phyloP scores from a whole-genome alignment of 306 rosid species.

The Datisca glomerata region DNA sequence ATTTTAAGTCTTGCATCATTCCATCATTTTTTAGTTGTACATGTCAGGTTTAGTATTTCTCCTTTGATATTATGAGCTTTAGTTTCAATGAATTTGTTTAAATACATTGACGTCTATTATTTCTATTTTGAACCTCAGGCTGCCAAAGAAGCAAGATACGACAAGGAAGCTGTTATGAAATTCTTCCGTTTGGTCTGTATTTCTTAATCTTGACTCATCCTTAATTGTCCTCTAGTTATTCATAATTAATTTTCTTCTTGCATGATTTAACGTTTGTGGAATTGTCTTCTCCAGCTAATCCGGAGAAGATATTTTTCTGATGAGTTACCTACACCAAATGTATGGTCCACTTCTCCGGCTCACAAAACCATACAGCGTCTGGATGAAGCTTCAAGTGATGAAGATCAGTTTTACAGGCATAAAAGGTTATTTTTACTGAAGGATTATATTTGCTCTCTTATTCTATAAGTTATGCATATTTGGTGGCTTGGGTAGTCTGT shows the following conservation, averaged over 20 bases:
- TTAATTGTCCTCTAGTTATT: not conserved
- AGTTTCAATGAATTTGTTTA: no score
- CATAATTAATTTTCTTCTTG: not conserved
- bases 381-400: conserved; percentile 56
- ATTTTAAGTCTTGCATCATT: no score
- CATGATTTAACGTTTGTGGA: not conserved
- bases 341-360: conserved; percentile 65
- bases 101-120: no score
- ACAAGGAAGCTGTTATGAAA: conserved; percentile 84
- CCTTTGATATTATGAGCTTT: no score
- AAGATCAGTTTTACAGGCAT: conserved; percentile 44
- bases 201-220: conserved; percentile 5
- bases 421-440: conserved; percentile 30
- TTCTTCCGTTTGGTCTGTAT: conserved; percentile 75
- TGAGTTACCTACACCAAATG: conserved; percentile 40
- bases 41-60: not conserved
- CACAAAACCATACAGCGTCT: conserved; percentile 47
- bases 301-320: conserved; percentile 90
- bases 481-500: no score
- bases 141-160: conserved; percentile 88
- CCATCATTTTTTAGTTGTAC: not conserved
- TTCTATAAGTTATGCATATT: no score
- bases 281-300: conserved; percentile 49
- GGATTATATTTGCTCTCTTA: not conserved
- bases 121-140: conserved; percentile 53